These are phyloP conservation scores for Monilinia polystroma DNA, from an alignment of 2,329 filamentous ascomycete species.

Conservation along the genomic window DNA sequence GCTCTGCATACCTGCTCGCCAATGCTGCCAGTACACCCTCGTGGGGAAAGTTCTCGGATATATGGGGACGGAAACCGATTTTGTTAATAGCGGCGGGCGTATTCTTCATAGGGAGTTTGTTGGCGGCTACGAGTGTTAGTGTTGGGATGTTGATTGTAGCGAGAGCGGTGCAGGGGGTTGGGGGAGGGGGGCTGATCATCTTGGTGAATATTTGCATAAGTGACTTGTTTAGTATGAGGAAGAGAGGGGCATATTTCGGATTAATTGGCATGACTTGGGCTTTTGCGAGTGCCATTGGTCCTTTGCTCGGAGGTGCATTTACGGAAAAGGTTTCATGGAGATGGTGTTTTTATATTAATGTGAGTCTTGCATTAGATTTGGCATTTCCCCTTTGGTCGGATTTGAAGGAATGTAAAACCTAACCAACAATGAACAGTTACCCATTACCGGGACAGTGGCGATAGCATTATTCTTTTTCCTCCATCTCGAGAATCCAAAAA, in stretches of 20 bases:
- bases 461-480: conserved; percentile 60
- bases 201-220: conserved; percentile 55
- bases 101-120: conserved; percentile 53
- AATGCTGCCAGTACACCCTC: conserved; percentile 62
- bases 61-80: conserved; percentile 57
- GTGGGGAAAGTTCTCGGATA: conserved; percentile 64
- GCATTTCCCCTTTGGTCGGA: background rate
- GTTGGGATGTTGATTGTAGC: conserved; percentile 49
- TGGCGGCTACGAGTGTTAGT: conserved; percentile 47
- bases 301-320: conserved; percentile 64
- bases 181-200: conserved; percentile 52
- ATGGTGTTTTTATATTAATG: conserved; percentile 50
- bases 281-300: conserved; percentile 60
- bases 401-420: background rate
- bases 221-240: conserved; percentile 52
- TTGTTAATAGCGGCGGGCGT: conserved; percentile 49
- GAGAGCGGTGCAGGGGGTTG: conserved; percentile 45
- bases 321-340: conserved; percentile 60
- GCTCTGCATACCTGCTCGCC: conserved; percentile 69
- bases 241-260: conserved; percentile 55
- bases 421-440: conserved; percentile 1
- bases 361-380: conserved; percentile 22
- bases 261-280: conserved; percentile 66
- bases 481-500: conserved; percentile 65
- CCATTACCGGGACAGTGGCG: conserved; percentile 39